Conservation (phyloP, 352 stramenopile species). For the Globisporangium uncinulatum region DNA sequence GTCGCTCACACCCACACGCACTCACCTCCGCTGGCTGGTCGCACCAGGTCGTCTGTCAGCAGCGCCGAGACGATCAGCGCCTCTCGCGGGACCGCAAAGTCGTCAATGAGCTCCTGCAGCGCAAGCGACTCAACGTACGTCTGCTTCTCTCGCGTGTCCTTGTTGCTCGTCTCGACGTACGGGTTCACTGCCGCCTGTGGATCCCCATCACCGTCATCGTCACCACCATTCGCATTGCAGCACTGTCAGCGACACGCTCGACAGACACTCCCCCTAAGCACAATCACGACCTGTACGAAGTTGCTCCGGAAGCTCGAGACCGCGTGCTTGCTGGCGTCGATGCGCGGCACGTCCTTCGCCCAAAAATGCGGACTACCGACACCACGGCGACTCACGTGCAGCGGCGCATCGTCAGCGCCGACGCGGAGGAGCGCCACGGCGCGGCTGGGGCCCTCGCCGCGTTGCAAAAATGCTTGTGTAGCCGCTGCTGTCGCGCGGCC, state of each 20-base stretch:
- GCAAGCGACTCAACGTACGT: slow-evolving; percentile 62
- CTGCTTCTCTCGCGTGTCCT: slow-evolving; percentile 39
- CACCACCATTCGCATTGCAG: too few species aligned
- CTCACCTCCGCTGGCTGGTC: slow-evolving; percentile 20
- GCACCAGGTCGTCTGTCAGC: slow-evolving; percentile 46
- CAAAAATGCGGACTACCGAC: slow-evolving; percentile 61
- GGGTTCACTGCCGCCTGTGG: slow-evolving; percentile 45
- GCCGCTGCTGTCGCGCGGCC: slow-evolving; percentile 35
- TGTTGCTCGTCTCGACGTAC: slow-evolving; percentile 15
- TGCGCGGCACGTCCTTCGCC: slow-evolving; percentile 64
- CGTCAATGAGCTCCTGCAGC: slow-evolving; percentile 57
- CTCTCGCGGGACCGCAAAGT: slow-evolving; percentile 54
- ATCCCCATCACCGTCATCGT: background rate
- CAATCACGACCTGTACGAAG: slow-evolving; percentile 36
- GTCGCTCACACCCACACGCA: too few species aligned
- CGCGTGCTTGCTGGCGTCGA: slow-evolving; percentile 44
- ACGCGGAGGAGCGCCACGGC: slow-evolving; percentile 27
- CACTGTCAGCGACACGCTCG: background rate
- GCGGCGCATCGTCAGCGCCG: slow-evolving; percentile 17
- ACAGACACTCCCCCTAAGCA: background rate
- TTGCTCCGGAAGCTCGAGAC: slow-evolving; percentile 42
- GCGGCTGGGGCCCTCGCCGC: slow-evolving; percentile 11
- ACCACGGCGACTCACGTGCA: slow-evolving; percentile 28
- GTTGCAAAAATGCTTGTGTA: slow-evolving; percentile 40
- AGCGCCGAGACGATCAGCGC: slow-evolving; percentile 54